Percentiles rank a stretch among this genome's conserved stretches.
Evolutionary conservation across 1,139 yeast genomes (phyloP).

Genomic region (Cylindricascospora bacillispora): DNA sequence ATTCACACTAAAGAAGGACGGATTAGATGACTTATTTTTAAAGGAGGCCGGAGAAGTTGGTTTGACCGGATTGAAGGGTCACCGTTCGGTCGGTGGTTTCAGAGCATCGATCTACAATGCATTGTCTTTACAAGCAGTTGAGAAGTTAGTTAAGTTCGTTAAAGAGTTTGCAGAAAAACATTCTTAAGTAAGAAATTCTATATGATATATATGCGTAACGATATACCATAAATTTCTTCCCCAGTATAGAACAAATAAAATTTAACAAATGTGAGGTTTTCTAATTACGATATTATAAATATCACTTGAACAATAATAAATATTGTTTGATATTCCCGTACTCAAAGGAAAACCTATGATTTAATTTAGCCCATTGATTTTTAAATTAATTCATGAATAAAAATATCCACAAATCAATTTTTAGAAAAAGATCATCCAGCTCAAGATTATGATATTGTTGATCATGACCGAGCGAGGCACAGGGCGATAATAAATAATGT

Average conservation of each 20-base stretch:
- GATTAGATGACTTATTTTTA: slow-evolving; percentile 55
- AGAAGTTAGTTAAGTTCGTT: slow-evolving; percentile 46
- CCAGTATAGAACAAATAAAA: slow-evolving; percentile 1
- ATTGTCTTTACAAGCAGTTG: slow-evolving; percentile 51
- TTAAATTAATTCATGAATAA: too few relatives aligned
- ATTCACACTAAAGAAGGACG: slow-evolving; percentile 55
- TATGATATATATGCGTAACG: not conserved
- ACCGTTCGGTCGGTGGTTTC: slow-evolving; percentile 94
- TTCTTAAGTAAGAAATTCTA: slow-evolving; percentile 3
- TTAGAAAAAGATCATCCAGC: slow-evolving; percentile 35
- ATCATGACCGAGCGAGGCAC: slow-evolving; percentile 30
- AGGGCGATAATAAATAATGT: slow-evolving; percentile 21
- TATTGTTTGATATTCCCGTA: too few relatives aligned
- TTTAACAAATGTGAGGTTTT: not conserved
- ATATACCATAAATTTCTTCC: not conserved
- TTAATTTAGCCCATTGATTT: too few relatives aligned
- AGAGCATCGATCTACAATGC: slow-evolving; percentile 92
- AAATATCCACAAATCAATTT: too few relatives aligned
- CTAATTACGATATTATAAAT: too few relatives aligned
- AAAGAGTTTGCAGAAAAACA: slow-evolving; percentile 44
- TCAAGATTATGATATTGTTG: slow-evolving; percentile 24
- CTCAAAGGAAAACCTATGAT: too few relatives aligned
- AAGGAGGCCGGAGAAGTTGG: slow-evolving; percentile 43
- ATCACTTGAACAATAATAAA: too few relatives aligned
- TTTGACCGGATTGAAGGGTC: slow-evolving; percentile 81